Evolutionary conservation across 2,329 filamentous ascomycete genomes (phyloP), one percentile per base, ranked within the genome.

Genomic region (Colletotrichum nymphaeae): DNA sequence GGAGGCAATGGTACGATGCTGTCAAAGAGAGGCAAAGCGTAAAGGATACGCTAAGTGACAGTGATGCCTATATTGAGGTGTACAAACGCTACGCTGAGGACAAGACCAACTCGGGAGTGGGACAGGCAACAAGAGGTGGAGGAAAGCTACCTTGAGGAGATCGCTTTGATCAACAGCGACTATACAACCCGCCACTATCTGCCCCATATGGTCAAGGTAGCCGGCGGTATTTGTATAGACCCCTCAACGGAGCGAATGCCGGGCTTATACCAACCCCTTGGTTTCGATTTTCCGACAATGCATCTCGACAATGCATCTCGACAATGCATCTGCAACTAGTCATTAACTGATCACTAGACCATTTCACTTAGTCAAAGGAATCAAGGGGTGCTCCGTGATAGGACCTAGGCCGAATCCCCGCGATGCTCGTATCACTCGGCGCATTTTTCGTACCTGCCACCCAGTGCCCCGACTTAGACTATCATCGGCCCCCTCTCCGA

Each of bases 71-170:
- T 79, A 80, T 93, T 73, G 86, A 89, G 11, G 92, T 93, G 19
- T 95, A 95, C 80, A 87, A 88, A 81, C 81, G 90, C 72, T 93
- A 93, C 83, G 91, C 91, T 0, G 90, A 93, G 63, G 89, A 93
- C 78, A 88, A 86, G 26, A 92, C 91, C 19, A 86, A 90, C 77
- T 91, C 89, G 24, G 84, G 90, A 77, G 86, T 92, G 24, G 91
- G 86, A 1, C 88, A 91, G 81, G 90, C 91, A 16, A 92, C 89
- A 4, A 86, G 93, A 76, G 85, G 88, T 72, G 92, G 93, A 0
- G 87, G 85, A 69, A 88, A 85, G 12, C 86, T 95, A 69, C 93
- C 93, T 5, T 92, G 28, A 53, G 37, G 1, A 42, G 6, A 5
- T 9, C 6, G 11, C 42, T 49, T 11, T 49, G 42, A 53, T 19